Conservation (phyloP, 371 early-diverging fungal species). For the Actinomortierella wolfii region DNA sequence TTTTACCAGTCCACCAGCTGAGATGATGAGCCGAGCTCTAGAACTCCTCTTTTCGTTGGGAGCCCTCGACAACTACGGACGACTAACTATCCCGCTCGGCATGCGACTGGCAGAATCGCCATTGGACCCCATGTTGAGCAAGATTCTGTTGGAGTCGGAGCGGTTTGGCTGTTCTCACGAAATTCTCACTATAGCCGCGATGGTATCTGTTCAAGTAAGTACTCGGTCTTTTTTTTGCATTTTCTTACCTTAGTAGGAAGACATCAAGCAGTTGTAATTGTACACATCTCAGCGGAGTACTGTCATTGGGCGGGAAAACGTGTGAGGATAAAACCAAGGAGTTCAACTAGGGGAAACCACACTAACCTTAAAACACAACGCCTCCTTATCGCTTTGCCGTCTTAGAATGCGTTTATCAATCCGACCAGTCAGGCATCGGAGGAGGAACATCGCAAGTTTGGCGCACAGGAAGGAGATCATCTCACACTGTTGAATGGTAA, state of each 20-base stretch:
- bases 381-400: no score
- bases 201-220: slow-evolving; percentile 77
- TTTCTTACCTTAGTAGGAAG: no score
- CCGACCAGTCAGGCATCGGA: slow-evolving; percentile 58
- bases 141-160: slow-evolving; percentile 69
- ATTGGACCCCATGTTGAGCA: slow-evolving; percentile 76
- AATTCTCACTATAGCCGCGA: slow-evolving; percentile 81
- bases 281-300: no score
- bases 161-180: slow-evolving; percentile 78
- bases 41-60: slow-evolving; percentile 50
- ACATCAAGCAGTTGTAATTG: no score
- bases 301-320: no score
- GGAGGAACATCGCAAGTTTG: slow-evolving; percentile 72
- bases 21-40: slow-evolving; percentile 58
- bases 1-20: slow-evolving; percentile 59
- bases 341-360: no score
- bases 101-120: slow-evolving; percentile 83
- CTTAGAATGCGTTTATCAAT: slow-evolving; percentile 64
- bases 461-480: slow-evolving; percentile 86
- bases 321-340: no score
- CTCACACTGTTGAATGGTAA: slow-evolving; percentile 73
- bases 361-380: no score
- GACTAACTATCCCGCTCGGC: slow-evolving; percentile 76
- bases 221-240: background rate
- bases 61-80: slow-evolving; percentile 62